Evolutionary conservation across 1,284 basidiomycete species (phyloP).

Genomic region (Leccinum ponderosum): DNA sequence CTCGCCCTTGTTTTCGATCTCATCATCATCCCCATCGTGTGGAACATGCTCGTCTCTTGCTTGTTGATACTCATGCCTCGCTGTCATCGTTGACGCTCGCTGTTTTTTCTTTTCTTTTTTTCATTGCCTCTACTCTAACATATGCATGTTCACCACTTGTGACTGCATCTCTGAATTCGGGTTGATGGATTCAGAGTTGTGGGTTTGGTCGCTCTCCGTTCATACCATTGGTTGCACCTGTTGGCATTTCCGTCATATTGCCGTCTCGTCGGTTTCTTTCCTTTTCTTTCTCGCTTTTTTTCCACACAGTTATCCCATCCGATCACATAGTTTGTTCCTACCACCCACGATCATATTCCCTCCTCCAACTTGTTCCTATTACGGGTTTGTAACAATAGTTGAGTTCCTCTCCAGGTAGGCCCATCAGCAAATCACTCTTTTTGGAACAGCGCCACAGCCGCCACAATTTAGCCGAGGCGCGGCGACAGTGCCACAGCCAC

Average conservation of each 20-base stretch:
- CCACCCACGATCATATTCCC: slow-evolving; percentile 13
- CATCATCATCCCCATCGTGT: slow-evolving; percentile 12
- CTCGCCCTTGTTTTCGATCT: slow-evolving; percentile 14
- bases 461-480: too few relatives aligned
- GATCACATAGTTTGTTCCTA: slow-evolving; percentile 21
- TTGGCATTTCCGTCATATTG: slow-evolving; percentile 7
- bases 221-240: slow-evolving; percentile 20
- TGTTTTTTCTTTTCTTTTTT: slow-evolving; percentile 5
- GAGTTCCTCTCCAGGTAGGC: slow-evolving; percentile 1
- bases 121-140: slow-evolving; percentile 16
- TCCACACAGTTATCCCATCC: slow-evolving; percentile 4
- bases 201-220: slow-evolving; percentile 8
- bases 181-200: slow-evolving; percentile 6
- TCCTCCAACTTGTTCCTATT: slow-evolving; percentile 28
- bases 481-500: too few relatives aligned
- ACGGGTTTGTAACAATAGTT: slow-evolving; percentile 34
- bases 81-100: slow-evolving; percentile 9
- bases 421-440: too few relatives aligned
- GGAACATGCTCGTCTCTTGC: slow-evolving; percentile 26
- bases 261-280: neutral
- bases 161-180: slow-evolving; percentile 10
- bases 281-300: slow-evolving; percentile 10
- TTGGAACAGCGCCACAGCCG: too few relatives aligned
- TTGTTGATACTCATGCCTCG: slow-evolving; percentile 14
- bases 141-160: slow-evolving; percentile 8